Conservation (phyloP, 2,329 filamentous ascomycete species). For the Talaromyces amestolkiae region DNA sequence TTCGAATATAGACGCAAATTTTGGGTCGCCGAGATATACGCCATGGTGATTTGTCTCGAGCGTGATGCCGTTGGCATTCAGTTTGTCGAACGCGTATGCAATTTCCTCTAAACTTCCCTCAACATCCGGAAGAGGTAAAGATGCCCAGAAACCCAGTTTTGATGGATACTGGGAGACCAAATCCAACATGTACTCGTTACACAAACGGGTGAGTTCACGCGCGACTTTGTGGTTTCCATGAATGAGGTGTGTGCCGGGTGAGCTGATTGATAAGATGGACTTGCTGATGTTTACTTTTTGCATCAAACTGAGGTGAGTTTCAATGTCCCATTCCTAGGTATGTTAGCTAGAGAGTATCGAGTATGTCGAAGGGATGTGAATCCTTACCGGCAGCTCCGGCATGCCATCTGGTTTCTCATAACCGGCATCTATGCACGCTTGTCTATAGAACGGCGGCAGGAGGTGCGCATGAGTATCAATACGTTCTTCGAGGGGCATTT, state of each 20-base stretch:
- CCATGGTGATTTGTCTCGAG: conserved; percentile 55
- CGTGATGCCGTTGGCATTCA: conserved; percentile 51
- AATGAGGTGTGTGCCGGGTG: conserved; percentile 52
- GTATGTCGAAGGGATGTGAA: not conserved
- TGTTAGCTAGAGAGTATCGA: not conserved
- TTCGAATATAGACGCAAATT: conserved; percentile 49
- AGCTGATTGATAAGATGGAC: conserved; percentile 55
- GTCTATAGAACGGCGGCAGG: conserved; percentile 13
- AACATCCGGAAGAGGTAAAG: conserved; percentile 53
- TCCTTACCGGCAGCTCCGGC: conserved; percentile 14
- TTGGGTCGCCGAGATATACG: conserved; percentile 50
- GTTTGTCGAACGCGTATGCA: conserved; percentile 35
- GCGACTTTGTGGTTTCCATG: conserved; percentile 38
- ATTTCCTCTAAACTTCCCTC: conserved; percentile 50
- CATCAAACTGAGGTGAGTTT: conserved; percentile 53
- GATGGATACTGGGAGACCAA: conserved; percentile 27
- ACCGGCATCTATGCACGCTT: conserved; percentile 1
- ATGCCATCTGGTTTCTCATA: conserved; percentile 17
- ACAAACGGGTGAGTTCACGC: conserved; percentile 39
- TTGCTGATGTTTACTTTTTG: conserved; percentile 48
- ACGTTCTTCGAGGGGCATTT: conserved; percentile 11
- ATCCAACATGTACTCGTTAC: conserved; percentile 30
- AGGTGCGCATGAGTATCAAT: conserved; percentile 15
- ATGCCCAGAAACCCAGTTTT: conserved; percentile 55
- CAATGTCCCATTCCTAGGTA: conserved; percentile 43